phyloP scores from a whole-genome alignment of 768 basidiomycete genomes.

The Hypholoma sublateritium region DNA sequence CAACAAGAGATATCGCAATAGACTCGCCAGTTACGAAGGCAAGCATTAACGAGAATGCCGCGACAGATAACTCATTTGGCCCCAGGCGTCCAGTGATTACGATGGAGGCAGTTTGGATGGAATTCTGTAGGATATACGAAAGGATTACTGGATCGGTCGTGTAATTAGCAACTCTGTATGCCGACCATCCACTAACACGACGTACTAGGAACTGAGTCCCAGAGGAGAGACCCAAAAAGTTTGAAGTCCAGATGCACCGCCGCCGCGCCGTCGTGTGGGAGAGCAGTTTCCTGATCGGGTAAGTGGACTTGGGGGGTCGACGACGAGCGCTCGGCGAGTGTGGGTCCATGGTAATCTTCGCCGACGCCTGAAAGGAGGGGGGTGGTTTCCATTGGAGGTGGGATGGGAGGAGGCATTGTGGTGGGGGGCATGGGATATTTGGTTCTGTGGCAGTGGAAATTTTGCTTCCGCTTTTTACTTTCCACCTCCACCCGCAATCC shows the following conservation, averaged over 20 bases:
- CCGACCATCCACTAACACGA: neutral
- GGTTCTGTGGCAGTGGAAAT: conserved; percentile 6
- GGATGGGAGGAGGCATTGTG: conserved; percentile 10
- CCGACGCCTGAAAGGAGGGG: conserved; percentile 13
- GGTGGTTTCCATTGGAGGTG: conserved; percentile 15
- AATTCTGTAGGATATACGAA: conserved; percentile 74
- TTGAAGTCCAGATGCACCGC: conserved; percentile 22
- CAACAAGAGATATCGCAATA: conserved; percentile 21
- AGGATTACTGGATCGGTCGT: conserved; percentile 49
- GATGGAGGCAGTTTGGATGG: conserved; percentile 66
- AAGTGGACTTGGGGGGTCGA: conserved; percentile 19
- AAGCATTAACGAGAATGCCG: conserved; percentile 76
- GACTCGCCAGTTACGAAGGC: conserved; percentile 78
- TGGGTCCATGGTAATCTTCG: neutral
- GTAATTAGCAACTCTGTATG: neutral
- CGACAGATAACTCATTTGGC: conserved; percentile 65
- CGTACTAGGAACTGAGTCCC: conserved; percentile 59
- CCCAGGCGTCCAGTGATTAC: conserved; percentile 67
- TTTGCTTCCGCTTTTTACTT: conserved; percentile 8
- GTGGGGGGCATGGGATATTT: conserved; percentile 7
- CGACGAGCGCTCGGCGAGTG: conserved; percentile 12
- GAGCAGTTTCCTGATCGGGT: conserved; percentile 29
- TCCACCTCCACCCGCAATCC: too few species aligned
- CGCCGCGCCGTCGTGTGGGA: conserved; percentile 19
- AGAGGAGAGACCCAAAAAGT: conserved; percentile 47